Conservation (phyloP, 305 asterid genomes). For the Fraxinus velutina region DNA sequence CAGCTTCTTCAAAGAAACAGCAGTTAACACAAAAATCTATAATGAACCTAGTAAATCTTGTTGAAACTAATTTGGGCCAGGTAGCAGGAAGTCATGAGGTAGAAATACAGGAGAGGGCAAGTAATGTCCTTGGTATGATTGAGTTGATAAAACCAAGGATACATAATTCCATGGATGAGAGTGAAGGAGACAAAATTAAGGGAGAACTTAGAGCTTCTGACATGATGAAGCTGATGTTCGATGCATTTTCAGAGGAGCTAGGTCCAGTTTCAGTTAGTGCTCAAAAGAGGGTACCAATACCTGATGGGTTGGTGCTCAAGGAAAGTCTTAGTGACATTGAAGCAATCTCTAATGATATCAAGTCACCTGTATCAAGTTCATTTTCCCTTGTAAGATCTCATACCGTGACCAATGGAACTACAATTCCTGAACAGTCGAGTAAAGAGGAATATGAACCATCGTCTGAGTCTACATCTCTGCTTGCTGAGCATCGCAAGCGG, state of each 20-base stretch:
- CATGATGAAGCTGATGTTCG: slow-evolving; percentile 42
- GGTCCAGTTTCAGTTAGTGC: slow-evolving; percentile 81
- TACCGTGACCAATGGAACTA: slow-evolving; percentile 29
- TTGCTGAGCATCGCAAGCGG: slow-evolving; percentile 78
- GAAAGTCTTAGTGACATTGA: slow-evolving; percentile 74
- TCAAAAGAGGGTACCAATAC: slow-evolving; percentile 72
- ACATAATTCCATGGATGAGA: slow-evolving; percentile 32
- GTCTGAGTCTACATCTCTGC: slow-evolving; percentile 68
- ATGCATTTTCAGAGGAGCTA: slow-evolving; percentile 71
- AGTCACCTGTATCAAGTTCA: slow-evolving; percentile 47
- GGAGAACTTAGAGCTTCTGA: slow-evolving; percentile 41
- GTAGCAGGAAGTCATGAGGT: slow-evolving; percentile 72
- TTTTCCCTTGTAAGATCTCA: slow-evolving; percentile 58
- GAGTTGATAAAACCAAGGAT: slow-evolving; percentile 51
- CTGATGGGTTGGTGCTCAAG: slow-evolving; percentile 64
- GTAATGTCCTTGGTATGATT: slow-evolving; percentile 71
- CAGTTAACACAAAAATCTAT: slow-evolving; percentile 49
- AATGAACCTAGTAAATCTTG: slow-evolving; percentile 53
- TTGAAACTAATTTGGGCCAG: slow-evolving; percentile 64
- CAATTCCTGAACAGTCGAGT: slow-evolving; percentile 28
- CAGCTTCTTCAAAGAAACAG: slow-evolving; percentile 32
- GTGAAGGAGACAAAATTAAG: slow-evolving; percentile 37
- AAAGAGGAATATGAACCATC: slow-evolving; percentile 53
- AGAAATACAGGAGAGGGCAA: slow-evolving; percentile 83
- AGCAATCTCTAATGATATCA: slow-evolving; percentile 56